Evolutionary conservation across 2,329 filamentous ascomycete genomes (phyloP), one percentile per base, ranked within the genome.

Genomic region (Ophiosphaerella narmari): DNA sequence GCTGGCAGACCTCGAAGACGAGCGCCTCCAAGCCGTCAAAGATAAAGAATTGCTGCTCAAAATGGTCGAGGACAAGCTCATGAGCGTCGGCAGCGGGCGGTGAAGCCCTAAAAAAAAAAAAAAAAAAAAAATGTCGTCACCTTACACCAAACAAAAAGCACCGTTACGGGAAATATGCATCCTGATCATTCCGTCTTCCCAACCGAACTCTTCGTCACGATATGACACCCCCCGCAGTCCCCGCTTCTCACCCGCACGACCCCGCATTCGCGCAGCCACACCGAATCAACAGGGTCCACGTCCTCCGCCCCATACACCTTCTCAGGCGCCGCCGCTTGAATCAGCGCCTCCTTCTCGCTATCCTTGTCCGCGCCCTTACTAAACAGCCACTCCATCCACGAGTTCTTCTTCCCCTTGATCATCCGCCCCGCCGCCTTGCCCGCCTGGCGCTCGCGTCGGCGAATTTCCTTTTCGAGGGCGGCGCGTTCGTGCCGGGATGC

Each of bases 31-130:
- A 51, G 77, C 77, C 33, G 72, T 77, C 36, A 64, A 52, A 44
- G 75, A 78, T 56, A 75, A 73, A 59, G 74, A 78, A 47, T 46
- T 48, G 31, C 60, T 80, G 66, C 52, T 79, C 18, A 68, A 68
- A 43, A 60, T 62, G 72, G 68, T 85, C 53, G 74, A 82, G 68
- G 67, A 76, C 56, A 69, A 79, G 63, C 72, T 83, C 58, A 68
- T 75, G 37, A 60, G 61, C 14, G 60, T 68, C 23, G 57, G 59
- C 9, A 56, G 54, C 46, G 42, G 58, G 43, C 46, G 58, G 13
- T 59, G 57, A 63, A 35, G 23, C 1, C 3, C 1, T 12, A 3
- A 4, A 21, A 4, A 21, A 18, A 18, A 18, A 18, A 18, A 18
- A 18, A 18, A 18, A 18, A 18, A n/a, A n/a, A n/a, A n/a, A n/a